phyloP scores from a whole-genome alignment of 306 rosid genomes.

The Rosa rugosa region DNA sequence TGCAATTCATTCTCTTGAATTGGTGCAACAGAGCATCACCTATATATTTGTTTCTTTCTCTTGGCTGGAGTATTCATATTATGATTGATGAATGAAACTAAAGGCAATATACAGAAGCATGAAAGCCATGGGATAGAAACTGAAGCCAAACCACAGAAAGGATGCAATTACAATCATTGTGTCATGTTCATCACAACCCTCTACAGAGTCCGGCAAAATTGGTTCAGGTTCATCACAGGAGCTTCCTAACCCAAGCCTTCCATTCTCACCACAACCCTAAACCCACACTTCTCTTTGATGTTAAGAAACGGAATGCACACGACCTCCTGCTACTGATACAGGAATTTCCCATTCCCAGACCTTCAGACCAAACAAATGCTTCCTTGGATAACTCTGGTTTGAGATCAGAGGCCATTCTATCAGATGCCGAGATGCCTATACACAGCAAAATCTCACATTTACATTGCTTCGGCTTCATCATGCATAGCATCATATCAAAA shows the following conservation, averaged over 20 bases:
- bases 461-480: slow-evolving; percentile 14
- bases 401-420: slow-evolving; percentile 63
- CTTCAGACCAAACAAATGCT: slow-evolving; percentile 59
- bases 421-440: slow-evolving; percentile 42
- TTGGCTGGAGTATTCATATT: too few relatives aligned
- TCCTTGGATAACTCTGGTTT: slow-evolving; percentile 66
- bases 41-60: too few relatives aligned
- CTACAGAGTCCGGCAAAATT: slow-evolving; percentile 47
- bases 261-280: slow-evolving; percentile 56
- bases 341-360: slow-evolving; percentile 55
- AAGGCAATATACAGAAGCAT: not conserved
- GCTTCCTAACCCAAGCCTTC: slow-evolving; percentile 78
- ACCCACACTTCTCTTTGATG: too few relatives aligned
- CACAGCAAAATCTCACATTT: slow-evolving; percentile 15
- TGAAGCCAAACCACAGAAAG: slow-evolving; percentile 18
- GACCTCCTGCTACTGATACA: too few relatives aligned
- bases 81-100: too few relatives aligned
- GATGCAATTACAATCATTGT: too few relatives aligned
- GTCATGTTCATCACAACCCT: slow-evolving; percentile 61
- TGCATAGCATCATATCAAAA: not conserved
- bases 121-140: not conserved
- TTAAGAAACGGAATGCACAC: too few relatives aligned
- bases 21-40: too few relatives aligned
- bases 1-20: too few relatives aligned
- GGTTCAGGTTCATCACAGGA: slow-evolving; percentile 73